Evolutionary conservation across 441 rosid species (phyloP), one percentile per base, ranked within the genome.

Genomic region (Biscutella laevigata): DNA sequence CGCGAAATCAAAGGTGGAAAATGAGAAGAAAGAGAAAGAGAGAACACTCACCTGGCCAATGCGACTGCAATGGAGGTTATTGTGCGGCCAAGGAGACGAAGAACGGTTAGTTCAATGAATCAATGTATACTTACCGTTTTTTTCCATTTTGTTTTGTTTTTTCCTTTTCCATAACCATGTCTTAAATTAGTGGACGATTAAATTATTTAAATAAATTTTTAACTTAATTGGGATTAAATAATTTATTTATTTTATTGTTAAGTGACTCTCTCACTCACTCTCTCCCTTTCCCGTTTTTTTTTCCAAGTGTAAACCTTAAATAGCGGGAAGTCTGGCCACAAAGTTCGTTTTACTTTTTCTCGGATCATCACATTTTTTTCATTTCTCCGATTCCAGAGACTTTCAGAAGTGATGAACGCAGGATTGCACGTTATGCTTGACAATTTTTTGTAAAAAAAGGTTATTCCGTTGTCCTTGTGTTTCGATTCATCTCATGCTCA

Each of bases 311-410:
- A 58, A 51, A 67, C 46, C 71, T 40, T 7, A 67, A 46, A 45
- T 6, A 53, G 66, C 67, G 71, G 71, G 25, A 60, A 66, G 61
- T 47, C 66, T 49, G 9, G 46, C 71, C 71, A 67, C 66, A 67
- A 60, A 67, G 62, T 53, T 67, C 47, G 62, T 67, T 26, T 48
- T 66, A 43, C 21, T 36, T 19, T 66, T 52, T 66, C 54, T 66
- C 65, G 61, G 71, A 67, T 67, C 71, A 59, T 67, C 62, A 59
- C 66, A 47, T 59, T 67, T 62, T 53, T 44, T 28, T 11, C 8
- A 11, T 15, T 40, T 45, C 40, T 14, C 14, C 6, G 32, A 0
- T 29, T 59, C 58, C 30, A 42, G 25, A 53, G 30, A 45, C 5
- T 32, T 26, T 25, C 4, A 48, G 1, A 40, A 50, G 12, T 16